phyloP scores from a whole-genome alignment of 352 stramenopile genomes.

The Pythium scleroteichum region DNA sequence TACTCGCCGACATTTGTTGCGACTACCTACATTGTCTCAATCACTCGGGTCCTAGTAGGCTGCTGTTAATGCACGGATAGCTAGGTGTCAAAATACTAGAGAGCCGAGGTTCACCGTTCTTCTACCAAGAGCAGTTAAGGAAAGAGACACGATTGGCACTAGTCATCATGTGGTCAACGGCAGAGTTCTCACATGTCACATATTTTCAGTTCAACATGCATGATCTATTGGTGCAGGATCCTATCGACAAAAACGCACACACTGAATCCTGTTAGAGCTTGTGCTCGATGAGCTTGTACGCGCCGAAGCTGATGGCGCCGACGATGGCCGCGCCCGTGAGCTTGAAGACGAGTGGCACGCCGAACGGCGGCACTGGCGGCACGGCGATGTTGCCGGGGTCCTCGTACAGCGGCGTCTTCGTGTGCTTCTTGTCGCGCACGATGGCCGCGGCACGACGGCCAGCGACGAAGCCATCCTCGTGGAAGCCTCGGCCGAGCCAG shows the following conservation, averaged over 20 bases:
- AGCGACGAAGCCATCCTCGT: constrained; percentile 87
- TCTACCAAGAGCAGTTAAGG: no score
- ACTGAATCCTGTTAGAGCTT: constrained; percentile 20
- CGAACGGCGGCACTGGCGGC: constrained; percentile 70
- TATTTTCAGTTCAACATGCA: neutral
- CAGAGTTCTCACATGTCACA: no score
- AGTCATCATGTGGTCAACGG: no score
- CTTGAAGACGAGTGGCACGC: constrained; percentile 69
- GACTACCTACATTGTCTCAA: no score
- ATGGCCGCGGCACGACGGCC: constrained; percentile 77
- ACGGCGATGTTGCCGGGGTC: constrained; percentile 81
- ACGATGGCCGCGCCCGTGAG: constrained; percentile 50
- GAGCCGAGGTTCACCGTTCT: no score
- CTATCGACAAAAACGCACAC: neutral
- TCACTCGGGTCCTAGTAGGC: no score
- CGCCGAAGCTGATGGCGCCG: constrained; percentile 62
- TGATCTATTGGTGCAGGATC: constrained; percentile 10
- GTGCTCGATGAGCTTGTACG: constrained; percentile 53
- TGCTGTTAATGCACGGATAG: no score
- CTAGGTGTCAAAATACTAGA: no score
- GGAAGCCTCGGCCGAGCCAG: constrained; percentile 84
- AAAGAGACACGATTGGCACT: no score
- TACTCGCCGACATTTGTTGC: no score
- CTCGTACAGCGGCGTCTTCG: constrained; percentile 72
- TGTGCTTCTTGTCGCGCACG: constrained; percentile 74